Conservation (phyloP, 1,284 basidiomycete genomes). For the Flammula alnicola region DNA sequence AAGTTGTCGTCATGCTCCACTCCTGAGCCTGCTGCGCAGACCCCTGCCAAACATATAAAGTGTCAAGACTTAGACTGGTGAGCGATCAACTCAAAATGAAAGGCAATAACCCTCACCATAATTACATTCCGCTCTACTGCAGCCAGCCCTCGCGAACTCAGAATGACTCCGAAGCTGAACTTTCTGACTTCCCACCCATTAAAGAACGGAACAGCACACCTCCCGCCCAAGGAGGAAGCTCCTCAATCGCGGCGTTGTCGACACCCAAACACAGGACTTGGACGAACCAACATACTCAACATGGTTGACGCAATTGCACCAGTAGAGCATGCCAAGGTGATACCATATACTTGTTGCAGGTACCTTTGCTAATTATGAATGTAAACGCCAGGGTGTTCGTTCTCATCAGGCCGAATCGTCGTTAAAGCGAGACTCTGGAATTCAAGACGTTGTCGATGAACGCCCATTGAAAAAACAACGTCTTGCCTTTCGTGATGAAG, state of each 20-base stretch:
- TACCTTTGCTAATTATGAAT: not conserved
- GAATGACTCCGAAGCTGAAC: not conserved
- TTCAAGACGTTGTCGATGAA: not conserved
- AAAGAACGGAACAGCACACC: not conserved
- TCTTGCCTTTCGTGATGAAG: not conserved
- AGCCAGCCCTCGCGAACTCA: no score
- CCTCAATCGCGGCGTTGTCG: not conserved
- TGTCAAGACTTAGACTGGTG: not conserved
- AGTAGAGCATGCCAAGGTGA: not conserved
- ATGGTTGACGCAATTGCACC: not conserved
- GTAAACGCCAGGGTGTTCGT: not conserved
- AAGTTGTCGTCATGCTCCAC: no score
- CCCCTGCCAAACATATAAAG: constrained; percentile 6
- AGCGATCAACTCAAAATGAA: not conserved
- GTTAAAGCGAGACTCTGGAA: not conserved
- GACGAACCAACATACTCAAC: no score
- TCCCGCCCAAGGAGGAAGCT: not conserved
- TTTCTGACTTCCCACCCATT: not conserved
- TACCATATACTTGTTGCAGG: not conserved
- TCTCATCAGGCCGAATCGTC: not conserved
- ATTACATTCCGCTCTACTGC: not conserved
- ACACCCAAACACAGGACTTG: no score
- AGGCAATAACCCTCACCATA: not conserved
- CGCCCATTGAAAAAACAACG: not conserved
- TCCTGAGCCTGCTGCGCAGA: constrained; percentile 2